A percentile compares a stretch with the other conserved stretches of the same genome.
Evolutionary conservation across 176 grass and related monocot genomes (phyloP).

Genomic region (Phoenix roebelenii): DNA sequence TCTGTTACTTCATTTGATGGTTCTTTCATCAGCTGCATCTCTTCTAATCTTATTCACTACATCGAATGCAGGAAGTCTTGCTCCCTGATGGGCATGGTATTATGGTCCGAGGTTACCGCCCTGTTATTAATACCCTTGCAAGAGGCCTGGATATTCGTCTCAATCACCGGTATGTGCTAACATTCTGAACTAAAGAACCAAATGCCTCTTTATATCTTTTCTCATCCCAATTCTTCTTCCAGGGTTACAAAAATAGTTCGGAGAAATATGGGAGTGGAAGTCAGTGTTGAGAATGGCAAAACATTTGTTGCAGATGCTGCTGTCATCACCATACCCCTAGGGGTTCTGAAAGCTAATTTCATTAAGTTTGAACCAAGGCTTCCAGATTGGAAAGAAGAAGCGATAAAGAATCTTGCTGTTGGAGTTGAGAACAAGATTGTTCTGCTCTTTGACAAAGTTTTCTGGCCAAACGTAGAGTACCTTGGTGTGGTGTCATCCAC

Average conservation of each 20-base stretch:
- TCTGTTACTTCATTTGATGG: neutral
- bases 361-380: constrained; percentile 82
- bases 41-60: too few relatives aligned
- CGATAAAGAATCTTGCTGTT: constrained; percentile 60
- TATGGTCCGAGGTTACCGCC: too few relatives aligned
- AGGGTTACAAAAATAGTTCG: constrained; percentile 30
- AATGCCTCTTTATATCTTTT: too few relatives aligned
- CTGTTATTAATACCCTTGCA: too few relatives aligned
- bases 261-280: constrained; percentile 70
- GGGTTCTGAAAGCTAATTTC: constrained; percentile 65
- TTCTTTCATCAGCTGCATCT: too few relatives aligned
- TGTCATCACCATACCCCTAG: constrained; percentile 58
- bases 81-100: too few relatives aligned
- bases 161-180: too few relatives aligned
- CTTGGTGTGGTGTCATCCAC: constrained; percentile 78
- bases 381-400: constrained; percentile 89
- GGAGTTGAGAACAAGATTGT: constrained; percentile 94
- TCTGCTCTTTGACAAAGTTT: constrained; percentile 78
- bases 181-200: too few relatives aligned
- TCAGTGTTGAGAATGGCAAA: constrained; percentile 73
- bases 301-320: constrained; percentile 88
- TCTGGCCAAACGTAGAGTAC: constrained; percentile 99
- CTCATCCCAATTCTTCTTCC: too few relatives aligned
- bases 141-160: too few relatives aligned
- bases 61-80: too few relatives aligned